These are phyloP conservation scores for Hypholoma sublateritium DNA, from an alignment of 768 basidiomycete species.

Conservation along the genomic window DNA sequence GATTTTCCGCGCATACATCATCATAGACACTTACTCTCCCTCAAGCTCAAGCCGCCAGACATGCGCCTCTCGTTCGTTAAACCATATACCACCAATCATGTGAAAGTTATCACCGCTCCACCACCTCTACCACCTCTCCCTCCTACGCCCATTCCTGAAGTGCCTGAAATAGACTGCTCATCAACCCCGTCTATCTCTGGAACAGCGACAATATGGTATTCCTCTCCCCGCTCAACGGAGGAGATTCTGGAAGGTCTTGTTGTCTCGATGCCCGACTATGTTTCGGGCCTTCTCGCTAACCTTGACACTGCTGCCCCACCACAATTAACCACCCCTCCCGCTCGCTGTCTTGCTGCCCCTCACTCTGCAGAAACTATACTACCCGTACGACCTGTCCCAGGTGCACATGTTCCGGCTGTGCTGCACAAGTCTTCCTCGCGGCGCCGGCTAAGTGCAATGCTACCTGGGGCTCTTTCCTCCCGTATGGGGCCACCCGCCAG, in stretches of 20 bases:
- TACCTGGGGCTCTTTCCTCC: conserved; percentile 14
- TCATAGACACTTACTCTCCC: conserved; percentile 7
- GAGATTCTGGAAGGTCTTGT: conserved; percentile 37
- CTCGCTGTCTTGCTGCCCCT: background rate
- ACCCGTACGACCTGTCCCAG: background rate
- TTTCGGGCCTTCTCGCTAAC: conserved; percentile 40
- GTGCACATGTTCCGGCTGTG: background rate
- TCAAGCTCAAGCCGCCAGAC: background rate
- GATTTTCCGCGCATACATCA: conserved; percentile 10
- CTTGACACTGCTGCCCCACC: conserved; percentile 27
- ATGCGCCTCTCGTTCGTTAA: background rate
- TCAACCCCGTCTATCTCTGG: conserved; percentile 20
- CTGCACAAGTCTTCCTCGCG: conserved; percentile 15
- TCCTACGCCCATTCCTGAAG: background rate
- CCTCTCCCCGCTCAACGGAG: conserved; percentile 30
- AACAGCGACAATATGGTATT: conserved; percentile 36
- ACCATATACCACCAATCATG: background rate
- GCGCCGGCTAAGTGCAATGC: conserved; percentile 15
- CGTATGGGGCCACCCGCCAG: background rate
- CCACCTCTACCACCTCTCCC: background rate
- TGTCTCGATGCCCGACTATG: conserved; percentile 43
- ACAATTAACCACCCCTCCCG: background rate
- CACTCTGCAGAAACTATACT: background rate
- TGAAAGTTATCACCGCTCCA: background rate
- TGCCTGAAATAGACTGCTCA: conserved; percentile 21